These are phyloP conservation scores for Cyberlindnera bimundalis DNA, from an alignment of 805 yeast species.

Conservation along the genomic window DNA sequence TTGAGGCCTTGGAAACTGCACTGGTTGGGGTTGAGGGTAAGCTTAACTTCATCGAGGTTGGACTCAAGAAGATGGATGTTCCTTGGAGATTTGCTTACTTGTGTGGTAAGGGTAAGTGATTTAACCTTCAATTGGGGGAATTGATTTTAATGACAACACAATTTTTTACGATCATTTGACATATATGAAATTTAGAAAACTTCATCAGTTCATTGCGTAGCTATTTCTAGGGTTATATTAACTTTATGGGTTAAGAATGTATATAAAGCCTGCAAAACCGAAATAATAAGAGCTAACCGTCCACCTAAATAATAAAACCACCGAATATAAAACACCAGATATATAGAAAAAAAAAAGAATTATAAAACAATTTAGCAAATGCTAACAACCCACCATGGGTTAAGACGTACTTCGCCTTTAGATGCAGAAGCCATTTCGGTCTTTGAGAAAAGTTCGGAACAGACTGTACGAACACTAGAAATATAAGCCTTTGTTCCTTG, in stretches of 20 bases:
- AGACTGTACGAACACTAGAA: not conserved
- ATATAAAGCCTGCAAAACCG: no score
- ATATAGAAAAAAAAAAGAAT: not conserved
- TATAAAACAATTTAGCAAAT: not conserved
- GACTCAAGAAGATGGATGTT: conserved; percentile 59
- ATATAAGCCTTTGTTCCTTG: conserved; percentile 7
- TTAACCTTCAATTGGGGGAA: not conserved
- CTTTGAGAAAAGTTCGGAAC: conserved; percentile 1
- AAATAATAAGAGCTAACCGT: no score
- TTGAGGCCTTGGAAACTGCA: conserved; percentile 29
- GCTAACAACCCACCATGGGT: conserved; percentile 1
- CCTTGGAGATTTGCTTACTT: conserved; percentile 34
- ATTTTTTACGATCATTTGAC: no score
- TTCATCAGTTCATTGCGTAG: no score
- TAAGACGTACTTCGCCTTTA: not conserved
- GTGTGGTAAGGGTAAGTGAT: conserved; percentile 7
- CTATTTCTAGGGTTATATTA: no score
- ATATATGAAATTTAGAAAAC: no score
- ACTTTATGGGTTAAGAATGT: no score
- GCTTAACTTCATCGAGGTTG: conserved; percentile 53
- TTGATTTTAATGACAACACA: no score
- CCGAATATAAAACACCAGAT: not conserved
- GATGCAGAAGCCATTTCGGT: not conserved
- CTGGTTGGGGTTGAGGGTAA: conserved; percentile 31
- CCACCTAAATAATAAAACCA: no score